A percentile compares a stretch with the other conserved stretches of the same genome.
These are phyloP conservation scores for Arxiozyma slooffiae DNA, from an alignment of 1,139 yeast genomes.

Conservation along the genomic window DNA sequence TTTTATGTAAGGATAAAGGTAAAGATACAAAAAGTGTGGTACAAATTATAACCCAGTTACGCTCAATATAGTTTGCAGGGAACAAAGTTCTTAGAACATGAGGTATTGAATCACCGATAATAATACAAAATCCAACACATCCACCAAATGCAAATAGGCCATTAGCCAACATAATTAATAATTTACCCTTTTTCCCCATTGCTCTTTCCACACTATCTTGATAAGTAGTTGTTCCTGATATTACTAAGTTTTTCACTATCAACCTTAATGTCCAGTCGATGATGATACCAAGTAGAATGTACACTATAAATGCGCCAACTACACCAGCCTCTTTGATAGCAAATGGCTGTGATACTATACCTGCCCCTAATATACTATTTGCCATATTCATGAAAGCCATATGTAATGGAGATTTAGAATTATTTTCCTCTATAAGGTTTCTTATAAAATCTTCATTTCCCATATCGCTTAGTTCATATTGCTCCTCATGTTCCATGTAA, in stretches of 20 bases:
- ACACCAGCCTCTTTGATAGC: slow-evolving; percentile 78
- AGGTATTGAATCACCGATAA: slow-evolving; percentile 91
- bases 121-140: slow-evolving; percentile 85
- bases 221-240: slow-evolving; percentile 67
- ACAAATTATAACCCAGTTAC: slow-evolving; percentile 59
- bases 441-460: slow-evolving; percentile 6
- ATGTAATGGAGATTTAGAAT: slow-evolving; percentile 38
- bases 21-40: slow-evolving; percentile 68
- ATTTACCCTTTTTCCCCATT: slow-evolving; percentile 64
- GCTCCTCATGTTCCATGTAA: slow-evolving; percentile 1
- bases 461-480: background rate
- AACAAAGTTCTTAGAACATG: slow-evolving; percentile 69
- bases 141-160: slow-evolving; percentile 93
- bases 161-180: slow-evolving; percentile 61
- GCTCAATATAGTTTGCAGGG: slow-evolving; percentile 42
- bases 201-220: slow-evolving; percentile 80
- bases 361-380: slow-evolving; percentile 87
- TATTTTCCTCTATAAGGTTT: slow-evolving; percentile 11
- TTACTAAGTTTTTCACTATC: slow-evolving; percentile 73
- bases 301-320: slow-evolving; percentile 57
- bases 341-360: slow-evolving; percentile 87
- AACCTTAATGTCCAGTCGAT: slow-evolving; percentile 84
- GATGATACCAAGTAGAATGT: slow-evolving; percentile 51
- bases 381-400: slow-evolving; percentile 98
- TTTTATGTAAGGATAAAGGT: slow-evolving; percentile 72